These are phyloP conservation scores for Microdochium bolleyi DNA, from an alignment of 2,329 filamentous ascomycete genomes.

Conservation along the genomic window DNA sequence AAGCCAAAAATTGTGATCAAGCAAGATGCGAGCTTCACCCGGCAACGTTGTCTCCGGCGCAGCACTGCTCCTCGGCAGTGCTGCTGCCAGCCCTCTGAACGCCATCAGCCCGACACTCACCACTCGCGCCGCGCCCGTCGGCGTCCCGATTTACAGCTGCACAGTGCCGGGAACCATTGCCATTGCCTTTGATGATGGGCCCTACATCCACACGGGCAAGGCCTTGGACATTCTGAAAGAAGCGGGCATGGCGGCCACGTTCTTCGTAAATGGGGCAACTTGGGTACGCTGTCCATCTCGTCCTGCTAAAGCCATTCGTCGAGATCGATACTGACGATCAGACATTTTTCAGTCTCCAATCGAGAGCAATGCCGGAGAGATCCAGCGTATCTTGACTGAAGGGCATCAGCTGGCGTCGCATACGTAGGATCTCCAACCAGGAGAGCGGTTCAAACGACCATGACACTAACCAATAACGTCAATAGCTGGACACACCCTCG, in stretches of 20 bases:
- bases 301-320: background rate
- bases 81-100: too few relatives aligned
- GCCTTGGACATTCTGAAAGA: conserved; percentile 10
- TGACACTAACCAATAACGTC: background rate
- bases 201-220: conserved; percentile 10
- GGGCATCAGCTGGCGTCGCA: conserved; percentile 44
- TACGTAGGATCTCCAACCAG: conserved; percentile 20
- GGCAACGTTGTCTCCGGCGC: too few relatives aligned
- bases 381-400: conserved; percentile 22
- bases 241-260: conserved; percentile 11
- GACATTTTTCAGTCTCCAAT: conserved; percentile 11
- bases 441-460: background rate
- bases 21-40: too few relatives aligned
- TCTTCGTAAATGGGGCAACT: conserved; percentile 29
- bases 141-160: conserved; percentile 7
- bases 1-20: too few relatives aligned
- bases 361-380: conserved; percentile 12
- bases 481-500: background rate
- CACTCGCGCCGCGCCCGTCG: conserved; percentile 1
- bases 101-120: background rate
- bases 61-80: too few relatives aligned
- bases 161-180: conserved; percentile 9
- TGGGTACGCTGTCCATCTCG: conserved; percentile 24
- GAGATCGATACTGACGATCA: background rate
- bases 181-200: conserved; percentile 17